Evolutionary conservation across 2,329 filamentous ascomycete genomes (phyloP).

Genomic region (Escovopsis weberi): DNA sequence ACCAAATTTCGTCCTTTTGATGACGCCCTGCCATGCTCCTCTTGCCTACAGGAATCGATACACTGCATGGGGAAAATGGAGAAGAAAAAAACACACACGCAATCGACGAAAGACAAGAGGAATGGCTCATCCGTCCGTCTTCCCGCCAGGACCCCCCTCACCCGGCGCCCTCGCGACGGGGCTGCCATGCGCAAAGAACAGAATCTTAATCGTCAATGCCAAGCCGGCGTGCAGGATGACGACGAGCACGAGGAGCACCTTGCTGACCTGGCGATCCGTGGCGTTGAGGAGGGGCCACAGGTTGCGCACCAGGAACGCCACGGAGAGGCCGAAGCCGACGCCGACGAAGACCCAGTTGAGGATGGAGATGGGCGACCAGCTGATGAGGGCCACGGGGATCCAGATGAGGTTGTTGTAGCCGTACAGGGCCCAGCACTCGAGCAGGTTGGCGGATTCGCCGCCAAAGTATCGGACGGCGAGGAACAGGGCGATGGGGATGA

Average conservation of each 20-base stretch:
- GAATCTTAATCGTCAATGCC: constrained; percentile 83
- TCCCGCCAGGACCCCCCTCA: constrained; percentile 10
- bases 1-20: too few relatives aligned
- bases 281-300: constrained; percentile 84
- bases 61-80: neutral
- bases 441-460: constrained; percentile 78
- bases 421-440: constrained; percentile 92
- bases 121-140: constrained; percentile 1
- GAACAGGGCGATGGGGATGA: constrained; percentile 78
- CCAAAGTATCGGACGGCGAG: constrained; percentile 88
- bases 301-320: constrained; percentile 72
- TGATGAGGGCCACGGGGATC: constrained; percentile 86
- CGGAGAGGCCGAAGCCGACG: constrained; percentile 70
- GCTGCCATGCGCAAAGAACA: constrained; percentile 83
- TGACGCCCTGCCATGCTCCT: too few relatives aligned
- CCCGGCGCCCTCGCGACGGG: constrained; percentile 25
- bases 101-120: neutral
- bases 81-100: neutral
- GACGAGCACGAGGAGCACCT: constrained; percentile 72
- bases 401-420: constrained; percentile 95
- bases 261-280: constrained; percentile 83
- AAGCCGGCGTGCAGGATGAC: constrained; percentile 78
- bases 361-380: constrained; percentile 71
- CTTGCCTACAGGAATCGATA: too few relatives aligned
- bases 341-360: constrained; percentile 92